Percentiles rank a stretch among this genome's conserved stretches.
Evolutionary conservation across 257 asterid species (phyloP).

Genomic region (Nicotiana paniculata): DNA sequence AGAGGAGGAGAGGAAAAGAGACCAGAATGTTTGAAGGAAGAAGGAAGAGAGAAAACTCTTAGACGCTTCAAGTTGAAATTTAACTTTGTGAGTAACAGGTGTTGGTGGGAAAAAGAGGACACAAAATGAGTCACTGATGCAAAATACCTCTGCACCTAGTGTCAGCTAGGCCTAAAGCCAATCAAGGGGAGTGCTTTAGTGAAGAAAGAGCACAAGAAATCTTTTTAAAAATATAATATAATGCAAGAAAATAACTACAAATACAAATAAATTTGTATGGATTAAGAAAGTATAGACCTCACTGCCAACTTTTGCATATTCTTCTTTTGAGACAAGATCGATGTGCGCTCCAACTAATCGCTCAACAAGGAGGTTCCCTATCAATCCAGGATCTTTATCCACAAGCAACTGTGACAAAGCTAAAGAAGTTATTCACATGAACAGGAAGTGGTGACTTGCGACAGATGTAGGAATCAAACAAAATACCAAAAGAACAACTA

Average conservation of each 20-base stretch:
- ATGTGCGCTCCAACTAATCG: slow-evolving; percentile 97
- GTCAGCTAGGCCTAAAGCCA: no score
- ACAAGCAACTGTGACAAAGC: slow-evolving; percentile 53
- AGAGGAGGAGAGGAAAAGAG: neutral
- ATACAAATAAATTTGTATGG: neutral
- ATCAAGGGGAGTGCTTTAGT: no score
- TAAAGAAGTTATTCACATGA: slow-evolving; percentile 8
- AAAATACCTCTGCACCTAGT: neutral
- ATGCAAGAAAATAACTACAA: neutral
- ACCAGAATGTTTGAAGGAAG: neutral
- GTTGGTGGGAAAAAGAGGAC: neutral
- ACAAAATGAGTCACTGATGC: neutral
- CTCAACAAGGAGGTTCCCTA: slow-evolving; percentile 93
- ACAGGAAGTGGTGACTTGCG: neutral
- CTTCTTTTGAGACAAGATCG: slow-evolving; percentile 92
- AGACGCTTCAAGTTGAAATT: neutral
- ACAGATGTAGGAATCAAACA: neutral
- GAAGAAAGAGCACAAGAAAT: neutral
- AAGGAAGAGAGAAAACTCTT: neutral
- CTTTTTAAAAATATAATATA: neutral
- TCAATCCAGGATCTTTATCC: slow-evolving; percentile 90
- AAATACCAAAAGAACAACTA: neutral
- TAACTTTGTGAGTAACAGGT: neutral
- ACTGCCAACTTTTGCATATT: slow-evolving; percentile 73
- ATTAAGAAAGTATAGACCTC: slow-evolving; percentile 39